Conservation (phyloP, 2,329 filamentous ascomycete genomes). For the Xylariaceae sp. region DNA sequence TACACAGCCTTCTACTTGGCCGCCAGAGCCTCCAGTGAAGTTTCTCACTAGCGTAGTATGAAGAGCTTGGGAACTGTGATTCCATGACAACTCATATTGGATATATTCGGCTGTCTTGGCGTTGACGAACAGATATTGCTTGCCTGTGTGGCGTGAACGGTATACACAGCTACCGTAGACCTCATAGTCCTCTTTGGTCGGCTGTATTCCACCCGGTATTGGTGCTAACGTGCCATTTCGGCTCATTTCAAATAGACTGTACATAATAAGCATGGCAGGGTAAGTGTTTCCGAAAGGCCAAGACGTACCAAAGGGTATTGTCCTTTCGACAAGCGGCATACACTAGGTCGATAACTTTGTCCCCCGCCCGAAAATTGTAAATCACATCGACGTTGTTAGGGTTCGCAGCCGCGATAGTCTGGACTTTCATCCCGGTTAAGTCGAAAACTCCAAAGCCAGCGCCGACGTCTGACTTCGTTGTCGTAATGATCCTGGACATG, state of each 20-base stretch:
- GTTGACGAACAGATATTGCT: slow-evolving; percentile 62
- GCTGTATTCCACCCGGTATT: slow-evolving; percentile 55
- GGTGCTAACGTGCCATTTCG: slow-evolving; percentile 51
- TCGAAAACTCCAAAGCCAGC: slow-evolving; percentile 59
- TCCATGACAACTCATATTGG: slow-evolving; percentile 56
- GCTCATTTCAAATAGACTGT: slow-evolving; percentile 57
- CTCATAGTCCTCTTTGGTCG: slow-evolving; percentile 51
- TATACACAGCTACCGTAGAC: slow-evolving; percentile 62
- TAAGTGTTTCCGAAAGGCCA: neutral
- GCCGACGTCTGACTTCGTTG: slow-evolving; percentile 56
- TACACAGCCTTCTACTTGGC: slow-evolving; percentile 62
- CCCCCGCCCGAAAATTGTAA: slow-evolving; percentile 53
- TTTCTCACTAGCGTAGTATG: slow-evolving; percentile 56
- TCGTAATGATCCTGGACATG: slow-evolving; percentile 58
- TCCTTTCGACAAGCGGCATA: slow-evolving; percentile 59
- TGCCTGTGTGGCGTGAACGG: slow-evolving; percentile 52
- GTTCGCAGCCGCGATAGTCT: slow-evolving; percentile 52
- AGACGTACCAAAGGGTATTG: slow-evolving; percentile 58
- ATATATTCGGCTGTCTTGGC: slow-evolving; percentile 60
- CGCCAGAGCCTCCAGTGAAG: slow-evolving; percentile 57
- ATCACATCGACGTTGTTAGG: slow-evolving; percentile 64
- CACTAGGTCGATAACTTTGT: slow-evolving; percentile 53
- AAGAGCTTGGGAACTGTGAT: slow-evolving; percentile 47
- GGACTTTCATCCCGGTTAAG: slow-evolving; percentile 54
- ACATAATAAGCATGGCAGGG: neutral